Conservation (phyloP, 176 grass and related monocot species). For the Echinochloa phyllopogon region DNA sequence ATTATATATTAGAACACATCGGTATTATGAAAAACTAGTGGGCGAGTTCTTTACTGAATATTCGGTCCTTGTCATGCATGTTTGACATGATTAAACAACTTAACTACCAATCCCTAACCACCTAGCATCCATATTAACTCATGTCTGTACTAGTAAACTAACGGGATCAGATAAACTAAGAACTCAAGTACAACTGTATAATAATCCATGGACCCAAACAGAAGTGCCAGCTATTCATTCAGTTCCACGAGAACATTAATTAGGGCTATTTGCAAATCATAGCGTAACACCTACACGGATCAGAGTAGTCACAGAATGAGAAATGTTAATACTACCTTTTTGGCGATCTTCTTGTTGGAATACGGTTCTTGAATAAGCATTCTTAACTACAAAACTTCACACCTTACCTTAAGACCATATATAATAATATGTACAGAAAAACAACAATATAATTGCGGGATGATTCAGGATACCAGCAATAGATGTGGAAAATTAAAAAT, state of each 20-base stretch:
- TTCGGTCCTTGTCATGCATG: constrained; percentile 41
- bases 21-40: constrained; percentile 31
- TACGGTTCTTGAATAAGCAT: background rate
- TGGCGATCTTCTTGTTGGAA: background rate
- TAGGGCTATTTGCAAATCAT: constrained; percentile 17
- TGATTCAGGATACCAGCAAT: background rate
- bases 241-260: constrained; percentile 19
- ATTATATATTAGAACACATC: constrained; percentile 14
- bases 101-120: constrained; percentile 55
- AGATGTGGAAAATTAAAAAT: no score
- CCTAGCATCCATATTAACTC: constrained; percentile 46
- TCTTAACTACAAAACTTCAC: constrained; percentile 23
- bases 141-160: constrained; percentile 46
- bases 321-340: background rate
- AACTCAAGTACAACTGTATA: constrained; percentile 38
- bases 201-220: constrained; percentile 36
- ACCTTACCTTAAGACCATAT: background rate
- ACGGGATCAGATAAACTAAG: constrained; percentile 53
- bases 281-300: background rate
- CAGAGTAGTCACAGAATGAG: background rate
- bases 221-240: constrained; percentile 17
- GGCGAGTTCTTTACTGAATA: constrained; percentile 43
- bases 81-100: constrained; percentile 56
- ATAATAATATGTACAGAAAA: background rate
- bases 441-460: background rate